Conservation (phyloP, 768 basidiomycete genomes). For the Fibroporia radiculosa region DNA sequence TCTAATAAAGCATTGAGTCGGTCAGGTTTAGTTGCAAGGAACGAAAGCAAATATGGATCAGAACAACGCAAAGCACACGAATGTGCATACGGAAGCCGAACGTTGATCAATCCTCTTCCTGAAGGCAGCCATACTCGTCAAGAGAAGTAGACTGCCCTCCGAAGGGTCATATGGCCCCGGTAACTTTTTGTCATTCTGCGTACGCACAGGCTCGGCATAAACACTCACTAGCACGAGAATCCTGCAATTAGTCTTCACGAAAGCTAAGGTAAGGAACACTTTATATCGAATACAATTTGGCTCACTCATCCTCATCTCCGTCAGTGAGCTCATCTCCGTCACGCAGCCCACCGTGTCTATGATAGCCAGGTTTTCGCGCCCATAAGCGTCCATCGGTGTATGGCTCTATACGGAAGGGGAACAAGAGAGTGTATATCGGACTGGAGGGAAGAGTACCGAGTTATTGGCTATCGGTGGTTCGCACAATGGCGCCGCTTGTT, state of each 20-base stretch:
- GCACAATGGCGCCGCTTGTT: slow-evolving; percentile 46
- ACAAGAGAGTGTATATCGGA: slow-evolving; percentile 66
- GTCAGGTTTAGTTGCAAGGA: background rate
- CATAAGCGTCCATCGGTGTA: slow-evolving; percentile 80
- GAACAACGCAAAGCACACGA: background rate
- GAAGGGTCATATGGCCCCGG: slow-evolving; percentile 88
- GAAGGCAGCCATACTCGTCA: slow-evolving; percentile 19
- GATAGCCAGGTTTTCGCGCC: slow-evolving; percentile 63
- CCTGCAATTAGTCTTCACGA: too few species aligned
- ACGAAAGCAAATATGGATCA: background rate
- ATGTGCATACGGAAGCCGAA: slow-evolving; percentile 36
- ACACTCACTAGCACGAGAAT: too few species aligned
- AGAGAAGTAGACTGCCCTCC: slow-evolving; percentile 19
- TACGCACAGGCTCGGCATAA: too few species aligned
- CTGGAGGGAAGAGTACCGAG: slow-evolving; percentile 33
- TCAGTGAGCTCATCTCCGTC: slow-evolving; percentile 86
- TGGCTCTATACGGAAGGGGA: slow-evolving; percentile 75
- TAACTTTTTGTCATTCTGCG: slow-evolving; percentile 71
- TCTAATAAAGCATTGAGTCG: too few species aligned
- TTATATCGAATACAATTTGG: slow-evolving; percentile 7
- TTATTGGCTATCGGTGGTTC: background rate
- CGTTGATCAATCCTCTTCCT: slow-evolving; percentile 53
- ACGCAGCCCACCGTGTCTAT: slow-evolving; percentile 53
- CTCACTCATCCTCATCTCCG: slow-evolving; percentile 45
- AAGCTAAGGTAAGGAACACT: too few species aligned